phyloP scores from a whole-genome alignment of 129 eudicot genomes.

The Helianthus tuberosus region DNA sequence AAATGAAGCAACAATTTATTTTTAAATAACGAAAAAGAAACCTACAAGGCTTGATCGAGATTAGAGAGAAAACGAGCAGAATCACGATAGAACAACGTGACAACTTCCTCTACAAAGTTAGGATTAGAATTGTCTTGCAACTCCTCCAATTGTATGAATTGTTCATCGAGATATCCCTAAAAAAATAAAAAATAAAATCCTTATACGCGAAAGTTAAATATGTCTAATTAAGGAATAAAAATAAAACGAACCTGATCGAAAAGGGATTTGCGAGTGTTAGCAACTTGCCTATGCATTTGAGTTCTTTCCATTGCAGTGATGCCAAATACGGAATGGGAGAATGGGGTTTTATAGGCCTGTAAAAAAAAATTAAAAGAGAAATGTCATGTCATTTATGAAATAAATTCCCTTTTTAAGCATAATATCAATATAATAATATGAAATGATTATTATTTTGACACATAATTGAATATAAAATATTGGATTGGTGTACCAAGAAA shows the following conservation, averaged over 20 bases:
- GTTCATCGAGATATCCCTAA: constrained; percentile 86
- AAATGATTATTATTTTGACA: neutral
- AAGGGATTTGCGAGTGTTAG: constrained; percentile 62
- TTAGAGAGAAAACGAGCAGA: constrained; percentile 70
- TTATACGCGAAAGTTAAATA: neutral
- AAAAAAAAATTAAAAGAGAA: neutral
- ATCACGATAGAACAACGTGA: constrained; percentile 70
- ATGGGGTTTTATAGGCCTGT: constrained; percentile 35
- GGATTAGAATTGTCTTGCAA: constrained; percentile 87
- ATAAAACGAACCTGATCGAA: constrained; percentile 68
- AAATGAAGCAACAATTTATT: neutral
- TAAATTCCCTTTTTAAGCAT: constrained; percentile 30
- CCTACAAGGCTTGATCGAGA: constrained; percentile 77
- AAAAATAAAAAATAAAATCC: neutral
- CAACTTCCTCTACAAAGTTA: constrained; percentile 91
- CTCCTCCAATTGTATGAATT: constrained; percentile 80
- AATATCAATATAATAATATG: constrained; percentile 2
- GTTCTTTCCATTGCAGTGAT: constrained; percentile 45
- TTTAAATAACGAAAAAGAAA: neutral
- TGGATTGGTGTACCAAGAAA: constrained; percentile 7
- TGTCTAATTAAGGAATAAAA: neutral
- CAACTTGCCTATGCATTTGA: constrained; percentile 65
- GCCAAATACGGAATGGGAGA: constrained; percentile 30
- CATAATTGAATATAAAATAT: neutral
- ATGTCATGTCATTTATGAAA: constrained; percentile 32